A percentile compares a stretch with the other conserved stretches of the same genome.
These are phyloP conservation scores for Pythium biforme DNA, from an alignment of 352 stramenopile species.

Conservation along the genomic window DNA sequence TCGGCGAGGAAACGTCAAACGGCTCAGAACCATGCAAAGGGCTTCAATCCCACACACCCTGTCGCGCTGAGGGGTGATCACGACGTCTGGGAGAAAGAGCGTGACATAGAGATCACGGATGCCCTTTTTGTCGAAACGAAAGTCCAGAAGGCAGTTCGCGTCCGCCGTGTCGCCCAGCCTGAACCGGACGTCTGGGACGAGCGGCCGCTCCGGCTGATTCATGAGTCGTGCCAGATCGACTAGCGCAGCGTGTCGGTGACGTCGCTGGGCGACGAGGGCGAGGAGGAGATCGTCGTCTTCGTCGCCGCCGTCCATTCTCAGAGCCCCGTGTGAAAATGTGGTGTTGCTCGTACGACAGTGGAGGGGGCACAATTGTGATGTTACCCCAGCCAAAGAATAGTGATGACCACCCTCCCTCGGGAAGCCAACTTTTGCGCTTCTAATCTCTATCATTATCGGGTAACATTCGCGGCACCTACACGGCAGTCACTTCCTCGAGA, in stretches of 20 bases:
- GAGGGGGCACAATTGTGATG: background rate
- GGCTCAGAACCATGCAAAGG: constrained; percentile 17
- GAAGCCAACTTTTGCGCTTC: too few relatives aligned
- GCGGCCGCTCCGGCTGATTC: background rate
- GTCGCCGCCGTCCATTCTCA: constrained; percentile 1
- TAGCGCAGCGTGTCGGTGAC: background rate
- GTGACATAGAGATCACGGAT: background rate
- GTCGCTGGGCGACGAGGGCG: background rate
- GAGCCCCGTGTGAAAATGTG: background rate
- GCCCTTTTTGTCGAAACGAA: background rate
- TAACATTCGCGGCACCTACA: too few relatives aligned
- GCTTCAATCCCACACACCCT: constrained; percentile 10
- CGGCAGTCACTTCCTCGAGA: background rate
- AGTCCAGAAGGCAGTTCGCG: background rate
- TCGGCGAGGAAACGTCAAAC: constrained; percentile 3
- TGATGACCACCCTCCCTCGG: too few relatives aligned
- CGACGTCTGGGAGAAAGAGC: constrained; percentile 3
- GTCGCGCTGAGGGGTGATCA: constrained; percentile 1
- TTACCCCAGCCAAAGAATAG: background rate
- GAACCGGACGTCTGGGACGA: constrained; percentile 5
- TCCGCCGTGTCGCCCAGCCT: background rate
- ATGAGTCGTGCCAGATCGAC: background rate
- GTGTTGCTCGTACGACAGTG: background rate
- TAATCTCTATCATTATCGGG: too few relatives aligned
- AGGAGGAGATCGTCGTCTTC: background rate